Evolutionary conservation across 2,329 filamentous ascomycete species (phyloP).

Genomic region (Clarireedia monteithiana): DNA sequence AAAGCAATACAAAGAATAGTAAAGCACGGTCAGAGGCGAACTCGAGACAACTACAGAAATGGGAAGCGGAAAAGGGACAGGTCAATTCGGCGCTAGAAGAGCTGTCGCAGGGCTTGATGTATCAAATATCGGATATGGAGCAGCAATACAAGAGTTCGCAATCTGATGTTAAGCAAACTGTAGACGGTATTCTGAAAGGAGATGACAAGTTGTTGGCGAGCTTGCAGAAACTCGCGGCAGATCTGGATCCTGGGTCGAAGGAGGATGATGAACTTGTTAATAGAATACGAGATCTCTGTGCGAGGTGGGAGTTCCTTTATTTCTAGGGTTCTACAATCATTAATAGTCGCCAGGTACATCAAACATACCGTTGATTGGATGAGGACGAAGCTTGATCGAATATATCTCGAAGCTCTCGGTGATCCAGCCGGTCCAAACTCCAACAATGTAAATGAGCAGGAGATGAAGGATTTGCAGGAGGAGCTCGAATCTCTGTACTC

Average conservation of each 20-base stretch:
- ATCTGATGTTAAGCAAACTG: constrained; percentile 38
- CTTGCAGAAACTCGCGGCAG: constrained; percentile 57
- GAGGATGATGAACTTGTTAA: constrained; percentile 46
- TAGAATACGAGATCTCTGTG: constrained; percentile 51
- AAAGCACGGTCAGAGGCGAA: constrained; percentile 32
- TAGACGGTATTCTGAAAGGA: constrained; percentile 44
- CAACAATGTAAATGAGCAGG: constrained; percentile 22
- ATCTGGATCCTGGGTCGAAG: constrained; percentile 45
- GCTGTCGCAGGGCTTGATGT: constrained; percentile 39
- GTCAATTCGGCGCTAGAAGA: constrained; percentile 40
- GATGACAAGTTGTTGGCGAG: constrained; percentile 60
- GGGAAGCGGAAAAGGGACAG: constrained; percentile 35
- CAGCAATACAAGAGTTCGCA: constrained; percentile 41
- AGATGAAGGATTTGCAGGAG: constrained; percentile 46
- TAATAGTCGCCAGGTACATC: constrained; percentile 37
- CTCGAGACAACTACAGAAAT: constrained; percentile 34
- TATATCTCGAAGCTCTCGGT: constrained; percentile 43
- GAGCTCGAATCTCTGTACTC: constrained; percentile 63
- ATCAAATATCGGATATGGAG: constrained; percentile 41
- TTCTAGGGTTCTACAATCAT: neutral
- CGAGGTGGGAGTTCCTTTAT: constrained; percentile 32
- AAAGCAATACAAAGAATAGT: constrained; percentile 32
- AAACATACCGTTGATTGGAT: constrained; percentile 49
- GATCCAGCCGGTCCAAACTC: constrained; percentile 10
- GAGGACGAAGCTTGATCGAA: constrained; percentile 46